Percentiles rank a stretch among this genome's conserved stretches.
Evolutionary conservation across 495 filamentous ascomycete species (phyloP).

Genomic region (Chaetomidium leptoderma): DNA sequence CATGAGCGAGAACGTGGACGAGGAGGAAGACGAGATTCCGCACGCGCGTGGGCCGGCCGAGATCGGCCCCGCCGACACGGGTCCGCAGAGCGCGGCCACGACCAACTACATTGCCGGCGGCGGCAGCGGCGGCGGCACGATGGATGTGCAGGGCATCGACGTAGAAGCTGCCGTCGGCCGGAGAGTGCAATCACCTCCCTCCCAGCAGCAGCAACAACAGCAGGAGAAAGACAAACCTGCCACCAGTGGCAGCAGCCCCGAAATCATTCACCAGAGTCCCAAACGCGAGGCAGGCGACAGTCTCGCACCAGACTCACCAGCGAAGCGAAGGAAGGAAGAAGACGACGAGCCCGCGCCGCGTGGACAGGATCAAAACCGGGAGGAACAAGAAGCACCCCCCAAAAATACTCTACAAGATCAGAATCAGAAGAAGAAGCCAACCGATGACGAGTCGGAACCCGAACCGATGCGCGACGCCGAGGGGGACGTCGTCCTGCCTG

Average conservation of each 20-base stretch:
- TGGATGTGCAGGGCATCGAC: slow-evolving; percentile 49
- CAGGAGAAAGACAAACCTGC: neutral
- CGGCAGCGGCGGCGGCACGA: slow-evolving; percentile 16
- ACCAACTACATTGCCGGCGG: slow-evolving; percentile 26
- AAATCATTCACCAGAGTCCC: slow-evolving; percentile 25
- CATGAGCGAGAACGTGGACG: slow-evolving; percentile 31
- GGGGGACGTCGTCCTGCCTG: neutral
- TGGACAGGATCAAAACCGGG: neutral
- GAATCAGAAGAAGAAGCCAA: too few relatives aligned
- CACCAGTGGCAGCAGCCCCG: neutral
- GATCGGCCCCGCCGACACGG: slow-evolving; percentile 82
- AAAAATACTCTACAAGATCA: too few relatives aligned
- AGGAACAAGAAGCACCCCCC: neutral
- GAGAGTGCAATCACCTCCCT: slow-evolving; percentile 20
- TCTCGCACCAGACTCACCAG: slow-evolving; percentile 29
- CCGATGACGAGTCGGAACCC: neutral
- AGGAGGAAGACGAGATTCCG: slow-evolving; percentile 58
- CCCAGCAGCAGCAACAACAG: slow-evolving; percentile 12
- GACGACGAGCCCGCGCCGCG: neutral
- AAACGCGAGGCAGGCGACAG: slow-evolving; percentile 47
- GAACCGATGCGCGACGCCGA: slow-evolving; percentile 5
- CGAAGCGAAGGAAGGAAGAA: slow-evolving; percentile 41
- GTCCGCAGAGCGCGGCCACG: slow-evolving; percentile 56
- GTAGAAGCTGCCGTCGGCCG: slow-evolving; percentile 52
- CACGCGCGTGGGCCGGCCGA: slow-evolving; percentile 78